Conservation (phyloP, 2,329 filamentous ascomycete genomes). For the Alternaria infectoria region DNA sequence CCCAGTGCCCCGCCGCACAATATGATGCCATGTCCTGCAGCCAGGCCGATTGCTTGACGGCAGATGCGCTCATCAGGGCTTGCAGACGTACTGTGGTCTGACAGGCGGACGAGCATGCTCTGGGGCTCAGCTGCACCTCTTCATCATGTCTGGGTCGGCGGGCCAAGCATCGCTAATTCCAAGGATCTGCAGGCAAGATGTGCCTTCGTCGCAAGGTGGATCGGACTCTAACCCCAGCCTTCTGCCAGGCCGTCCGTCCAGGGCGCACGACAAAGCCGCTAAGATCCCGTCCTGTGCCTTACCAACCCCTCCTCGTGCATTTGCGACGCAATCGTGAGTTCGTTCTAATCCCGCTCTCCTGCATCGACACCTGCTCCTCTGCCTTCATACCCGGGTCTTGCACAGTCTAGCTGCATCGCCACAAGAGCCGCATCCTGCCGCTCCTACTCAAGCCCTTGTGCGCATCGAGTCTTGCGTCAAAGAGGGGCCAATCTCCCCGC, state of each 20-base stretch:
- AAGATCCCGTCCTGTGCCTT: conserved; percentile 31
- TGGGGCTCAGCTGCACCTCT: conserved; percentile 13
- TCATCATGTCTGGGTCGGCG: conserved; percentile 7
- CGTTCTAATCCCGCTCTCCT: conserved; percentile 32
- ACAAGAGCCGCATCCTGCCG: conserved; percentile 35
- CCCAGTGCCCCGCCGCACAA: conserved; percentile 16
- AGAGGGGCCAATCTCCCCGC: conserved; percentile 30
- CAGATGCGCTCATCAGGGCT: conserved; percentile 11
- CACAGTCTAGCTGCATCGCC: conserved; percentile 27
- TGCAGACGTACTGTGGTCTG: conserved; percentile 13
- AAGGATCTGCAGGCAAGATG: conserved; percentile 25
- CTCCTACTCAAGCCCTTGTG: conserved; percentile 37
- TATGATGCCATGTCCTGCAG: conserved; percentile 11
- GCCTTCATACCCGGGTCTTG: conserved; percentile 21
- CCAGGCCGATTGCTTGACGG: conserved; percentile 7
- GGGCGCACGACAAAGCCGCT: conserved; percentile 37
- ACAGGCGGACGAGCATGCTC: conserved; percentile 12
- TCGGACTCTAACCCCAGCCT: conserved; percentile 40
- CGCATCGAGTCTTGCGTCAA: conserved; percentile 30
- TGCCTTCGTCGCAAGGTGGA: conserved; percentile 28
- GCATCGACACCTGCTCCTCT: conserved; percentile 27
- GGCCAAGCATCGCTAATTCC: conserved; percentile 14
- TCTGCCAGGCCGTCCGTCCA: conserved; percentile 28
- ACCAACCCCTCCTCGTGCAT: conserved; percentile 36
- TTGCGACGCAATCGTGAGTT: conserved; percentile 37